These are phyloP conservation scores for Cryptococcus sp. DNA, from an alignment of 1,284 basidiomycete species.

Conservation along the genomic window DNA sequence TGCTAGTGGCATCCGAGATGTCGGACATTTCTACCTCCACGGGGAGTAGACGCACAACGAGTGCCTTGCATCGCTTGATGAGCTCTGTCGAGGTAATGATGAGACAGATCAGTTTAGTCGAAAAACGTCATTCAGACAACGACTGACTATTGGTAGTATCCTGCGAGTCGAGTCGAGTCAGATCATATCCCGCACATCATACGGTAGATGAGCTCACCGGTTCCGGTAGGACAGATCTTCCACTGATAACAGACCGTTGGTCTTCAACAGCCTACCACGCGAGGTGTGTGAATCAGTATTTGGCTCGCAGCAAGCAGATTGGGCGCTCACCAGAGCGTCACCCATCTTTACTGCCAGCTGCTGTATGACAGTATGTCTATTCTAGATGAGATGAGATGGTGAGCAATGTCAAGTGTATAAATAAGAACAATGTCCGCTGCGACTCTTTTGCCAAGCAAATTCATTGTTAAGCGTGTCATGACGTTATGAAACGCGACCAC, in stretches of 20 bases:
- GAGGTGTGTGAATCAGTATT: neutral
- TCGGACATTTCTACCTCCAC: constrained; percentile 59
- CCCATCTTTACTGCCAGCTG: constrained; percentile 24
- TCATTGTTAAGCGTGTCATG: no score
- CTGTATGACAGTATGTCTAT: neutral
- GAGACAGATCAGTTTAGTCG: neutral
- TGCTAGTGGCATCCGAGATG: constrained; percentile 49
- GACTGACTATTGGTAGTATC: constrained; percentile 37
- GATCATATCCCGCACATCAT: neutral
- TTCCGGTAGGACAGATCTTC: constrained; percentile 34
- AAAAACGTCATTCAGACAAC: no score
- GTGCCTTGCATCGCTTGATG: constrained; percentile 72
- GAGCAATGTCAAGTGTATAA: no score
- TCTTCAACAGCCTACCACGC: constrained; percentile 41
- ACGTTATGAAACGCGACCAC: neutral
- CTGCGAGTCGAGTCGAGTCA: constrained; percentile 15
- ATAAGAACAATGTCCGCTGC: no score
- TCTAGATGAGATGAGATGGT: no score
- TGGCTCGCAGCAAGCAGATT: neutral
- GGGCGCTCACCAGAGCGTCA: constrained; percentile 33
- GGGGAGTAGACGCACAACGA: constrained; percentile 76
- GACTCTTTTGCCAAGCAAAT: no score
- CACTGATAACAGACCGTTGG: constrained; percentile 42
- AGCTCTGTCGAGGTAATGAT: constrained; percentile 51
- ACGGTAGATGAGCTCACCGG: constrained; percentile 30